These are phyloP conservation scores for Davidsoniella australis DNA, from an alignment of 2,329 filamentous ascomycete genomes.

Conservation along the genomic window DNA sequence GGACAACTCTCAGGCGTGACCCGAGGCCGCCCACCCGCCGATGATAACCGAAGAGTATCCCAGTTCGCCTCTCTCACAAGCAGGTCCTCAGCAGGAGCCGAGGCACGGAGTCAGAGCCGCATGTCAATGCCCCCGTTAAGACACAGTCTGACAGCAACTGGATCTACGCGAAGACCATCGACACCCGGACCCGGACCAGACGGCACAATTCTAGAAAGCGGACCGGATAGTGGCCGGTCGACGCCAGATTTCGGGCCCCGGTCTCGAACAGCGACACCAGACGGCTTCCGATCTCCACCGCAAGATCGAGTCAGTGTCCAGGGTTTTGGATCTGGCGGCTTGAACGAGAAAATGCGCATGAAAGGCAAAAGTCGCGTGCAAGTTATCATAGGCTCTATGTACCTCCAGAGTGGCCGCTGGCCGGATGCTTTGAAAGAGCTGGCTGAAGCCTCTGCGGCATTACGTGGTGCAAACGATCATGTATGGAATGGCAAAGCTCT, in stretches of 20 bases:
- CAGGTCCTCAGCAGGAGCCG: constrained; percentile 36
- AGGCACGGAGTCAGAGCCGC: constrained; percentile 40
- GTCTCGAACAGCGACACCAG: constrained; percentile 23
- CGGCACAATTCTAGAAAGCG: constrained; percentile 17
- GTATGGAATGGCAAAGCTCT: constrained; percentile 95
- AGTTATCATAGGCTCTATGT: constrained; percentile 69
- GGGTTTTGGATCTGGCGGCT: constrained; percentile 54
- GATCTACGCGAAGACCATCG: constrained; percentile 30
- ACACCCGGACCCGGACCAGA: constrained; percentile 27
- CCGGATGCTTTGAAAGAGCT: constrained; percentile 72
- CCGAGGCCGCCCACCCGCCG: constrained; percentile 10
- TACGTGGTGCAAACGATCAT: constrained; percentile 71
- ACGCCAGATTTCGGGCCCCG: constrained; percentile 21
- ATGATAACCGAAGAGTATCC: constrained; percentile 34
- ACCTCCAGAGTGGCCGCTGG: constrained; percentile 81
- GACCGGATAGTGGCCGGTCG: constrained; percentile 27
- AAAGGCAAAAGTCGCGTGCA: constrained; percentile 66
- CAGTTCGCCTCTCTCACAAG: constrained; percentile 31
- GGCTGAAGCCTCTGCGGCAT: constrained; percentile 58
- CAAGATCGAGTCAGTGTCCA: constrained; percentile 44
- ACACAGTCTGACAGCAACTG: constrained; percentile 24
- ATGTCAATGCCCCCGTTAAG: constrained; percentile 67
- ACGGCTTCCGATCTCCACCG: constrained; percentile 31
- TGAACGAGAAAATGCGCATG: constrained; percentile 60
- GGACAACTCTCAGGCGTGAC: constrained; percentile 29